These are phyloP conservation scores for Dinochytrium kinnereticum DNA, from an alignment of 371 early-diverging fungal genomes.

Conservation along the genomic window DNA sequence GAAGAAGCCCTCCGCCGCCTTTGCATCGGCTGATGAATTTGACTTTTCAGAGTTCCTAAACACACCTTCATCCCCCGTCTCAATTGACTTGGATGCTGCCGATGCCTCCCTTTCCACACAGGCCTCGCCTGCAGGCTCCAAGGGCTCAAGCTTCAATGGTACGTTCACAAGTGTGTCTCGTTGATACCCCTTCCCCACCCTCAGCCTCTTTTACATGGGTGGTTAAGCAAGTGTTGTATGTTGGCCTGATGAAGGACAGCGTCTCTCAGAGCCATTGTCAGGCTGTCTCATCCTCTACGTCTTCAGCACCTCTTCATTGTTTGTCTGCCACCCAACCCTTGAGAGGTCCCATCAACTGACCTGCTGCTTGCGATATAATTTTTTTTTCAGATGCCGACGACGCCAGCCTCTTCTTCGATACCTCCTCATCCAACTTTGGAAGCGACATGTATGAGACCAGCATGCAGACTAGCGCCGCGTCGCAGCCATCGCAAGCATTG, in stretches of 20 bases:
- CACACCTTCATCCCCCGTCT: background rate
- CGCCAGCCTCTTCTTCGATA: background rate
- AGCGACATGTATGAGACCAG: background rate
- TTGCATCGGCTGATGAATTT: background rate
- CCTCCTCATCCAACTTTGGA: background rate
- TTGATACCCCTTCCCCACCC: background rate
- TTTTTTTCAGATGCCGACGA: background rate
- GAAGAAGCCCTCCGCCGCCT: background rate
- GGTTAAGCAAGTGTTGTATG: too few relatives aligned
- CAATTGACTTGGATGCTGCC: background rate
- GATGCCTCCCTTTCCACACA: background rate
- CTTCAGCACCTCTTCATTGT: too few relatives aligned
- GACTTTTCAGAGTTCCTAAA: constrained; percentile 15
- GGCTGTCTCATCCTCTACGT: too few relatives aligned
- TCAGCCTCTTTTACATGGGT: background rate
- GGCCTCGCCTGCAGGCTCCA: background rate
- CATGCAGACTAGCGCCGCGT: background rate
- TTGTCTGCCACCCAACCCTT: too few relatives aligned
- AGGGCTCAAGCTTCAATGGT: background rate
- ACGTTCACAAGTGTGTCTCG: background rate
- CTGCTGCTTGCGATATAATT: too few relatives aligned
- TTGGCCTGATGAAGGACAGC: too few relatives aligned
- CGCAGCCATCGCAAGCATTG: background rate
- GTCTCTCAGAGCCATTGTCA: too few relatives aligned
- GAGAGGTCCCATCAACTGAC: too few relatives aligned